These are phyloP conservation scores for Leccinum disarticulatum DNA, from an alignment of 768 basidiomycete species.

Conservation along the genomic window DNA sequence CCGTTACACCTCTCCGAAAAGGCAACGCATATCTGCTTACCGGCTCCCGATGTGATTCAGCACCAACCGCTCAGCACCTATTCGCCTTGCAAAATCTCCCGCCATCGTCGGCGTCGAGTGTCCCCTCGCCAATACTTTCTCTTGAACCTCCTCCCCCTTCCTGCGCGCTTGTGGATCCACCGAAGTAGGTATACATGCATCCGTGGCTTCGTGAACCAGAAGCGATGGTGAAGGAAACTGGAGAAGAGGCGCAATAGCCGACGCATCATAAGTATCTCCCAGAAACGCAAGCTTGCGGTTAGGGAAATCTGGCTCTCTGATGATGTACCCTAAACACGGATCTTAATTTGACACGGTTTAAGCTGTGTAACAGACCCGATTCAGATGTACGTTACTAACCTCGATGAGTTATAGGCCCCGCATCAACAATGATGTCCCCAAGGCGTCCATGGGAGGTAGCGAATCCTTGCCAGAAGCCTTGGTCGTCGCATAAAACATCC, in stretches of 20 bases:
- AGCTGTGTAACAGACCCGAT: background rate
- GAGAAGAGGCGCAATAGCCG: constrained; percentile 57
- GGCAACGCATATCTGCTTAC: constrained; percentile 36
- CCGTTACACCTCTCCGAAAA: background rate
- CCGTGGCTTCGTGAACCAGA: constrained; percentile 87
- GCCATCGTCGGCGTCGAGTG: constrained; percentile 83
- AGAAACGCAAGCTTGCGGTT: constrained; percentile 70
- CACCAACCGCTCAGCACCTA: constrained; percentile 60
- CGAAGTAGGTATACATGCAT: constrained; percentile 60
- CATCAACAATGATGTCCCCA: constrained; percentile 58
- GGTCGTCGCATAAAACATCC: constrained; percentile 52
- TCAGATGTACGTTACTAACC: constrained; percentile 41
- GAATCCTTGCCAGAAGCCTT: constrained; percentile 70
- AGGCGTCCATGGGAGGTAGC: constrained; percentile 37
- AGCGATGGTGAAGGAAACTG: constrained; percentile 51
- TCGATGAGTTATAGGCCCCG: constrained; percentile 75
- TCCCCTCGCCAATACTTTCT: constrained; percentile 61
- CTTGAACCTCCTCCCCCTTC: constrained; percentile 40
- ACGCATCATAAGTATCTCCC: constrained; percentile 74
- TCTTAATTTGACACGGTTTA: constrained; percentile 41
- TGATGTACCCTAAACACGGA: constrained; percentile 77
- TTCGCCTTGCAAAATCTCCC: constrained; percentile 64
- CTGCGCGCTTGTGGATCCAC: constrained; percentile 52
- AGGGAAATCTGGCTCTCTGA: constrained; percentile 52
- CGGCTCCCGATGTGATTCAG: constrained; percentile 78